Percentiles rank a stretch among this genome's conserved stretches.
Evolutionary conservation across 1,139 yeast genomes (phyloP).

Genomic region (Arxiozyma heterogenica): DNA sequence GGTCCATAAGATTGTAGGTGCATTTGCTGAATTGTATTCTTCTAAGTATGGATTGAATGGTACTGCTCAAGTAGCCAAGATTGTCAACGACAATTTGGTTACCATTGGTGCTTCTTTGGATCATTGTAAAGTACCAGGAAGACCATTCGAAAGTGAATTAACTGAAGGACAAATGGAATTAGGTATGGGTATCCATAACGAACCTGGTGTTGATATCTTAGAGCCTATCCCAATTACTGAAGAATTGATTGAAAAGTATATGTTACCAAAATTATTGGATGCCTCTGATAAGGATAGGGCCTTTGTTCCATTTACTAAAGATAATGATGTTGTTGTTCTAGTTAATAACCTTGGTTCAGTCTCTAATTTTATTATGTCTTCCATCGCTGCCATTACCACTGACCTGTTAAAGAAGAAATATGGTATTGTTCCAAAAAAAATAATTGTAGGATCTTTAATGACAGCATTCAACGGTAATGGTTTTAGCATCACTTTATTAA

Average conservation of each 20-base stretch:
- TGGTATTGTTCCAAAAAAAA: constrained; percentile 54
- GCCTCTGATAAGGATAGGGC: constrained; percentile 58
- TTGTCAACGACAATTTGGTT: constrained; percentile 56
- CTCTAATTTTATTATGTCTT: constrained; percentile 63
- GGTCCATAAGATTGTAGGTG: constrained; percentile 80
- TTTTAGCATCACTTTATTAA: constrained; percentile 68
- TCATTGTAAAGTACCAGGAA: constrained; percentile 84
- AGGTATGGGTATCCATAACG: constrained; percentile 95
- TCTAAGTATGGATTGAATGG: constrained; percentile 39
- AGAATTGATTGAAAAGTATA: constrained; percentile 41
- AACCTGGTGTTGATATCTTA: constrained; percentile 69
- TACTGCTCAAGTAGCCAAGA: constrained; percentile 50
- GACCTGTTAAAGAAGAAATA: constrained; percentile 40
- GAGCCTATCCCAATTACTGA: constrained; percentile 65
- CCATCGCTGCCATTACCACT: constrained; percentile 45
- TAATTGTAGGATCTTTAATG: constrained; percentile 65
- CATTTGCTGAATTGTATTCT: constrained; percentile 45
- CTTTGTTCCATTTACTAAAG: constrained; percentile 51
- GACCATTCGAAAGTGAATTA: constrained; percentile 47
- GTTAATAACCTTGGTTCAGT: constrained; percentile 83
- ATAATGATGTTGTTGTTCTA: constrained; percentile 60
- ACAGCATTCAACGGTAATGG: constrained; percentile 91
- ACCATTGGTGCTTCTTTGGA: constrained; percentile 87
- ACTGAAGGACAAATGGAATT: constrained; percentile 63
- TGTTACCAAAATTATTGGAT: constrained; percentile 47